phyloP scores from a whole-genome alignment of 345 rosid genomes.

The Hibiscus tridactylites region DNA sequence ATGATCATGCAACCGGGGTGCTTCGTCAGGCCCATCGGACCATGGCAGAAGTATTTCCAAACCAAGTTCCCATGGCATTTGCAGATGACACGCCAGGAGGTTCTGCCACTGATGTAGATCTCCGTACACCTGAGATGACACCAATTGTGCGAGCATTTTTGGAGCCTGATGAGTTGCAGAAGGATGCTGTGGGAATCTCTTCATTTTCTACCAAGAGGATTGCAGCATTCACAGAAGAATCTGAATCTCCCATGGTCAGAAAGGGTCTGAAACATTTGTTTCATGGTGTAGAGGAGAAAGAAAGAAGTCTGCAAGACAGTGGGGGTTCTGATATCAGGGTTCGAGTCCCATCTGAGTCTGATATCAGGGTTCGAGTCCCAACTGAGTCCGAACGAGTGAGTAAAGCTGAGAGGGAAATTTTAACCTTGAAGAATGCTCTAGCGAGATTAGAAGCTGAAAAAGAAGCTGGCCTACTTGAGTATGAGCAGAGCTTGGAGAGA shows the following conservation, averaged over 20 bases:
- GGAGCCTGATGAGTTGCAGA: conserved; percentile 54
- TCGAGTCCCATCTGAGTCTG: conserved; percentile 45
- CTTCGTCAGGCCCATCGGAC: conserved; percentile 87
- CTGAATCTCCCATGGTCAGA: conserved; percentile 36
- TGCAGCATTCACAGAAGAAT: conserved; percentile 59
- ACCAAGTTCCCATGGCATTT: conserved; percentile 59
- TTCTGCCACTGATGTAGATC: conserved; percentile 43
- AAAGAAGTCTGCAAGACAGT: conserved; percentile 14
- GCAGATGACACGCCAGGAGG: conserved; percentile 59
- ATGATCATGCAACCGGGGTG: conserved; percentile 90
- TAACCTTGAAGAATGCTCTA: conserved; percentile 63
- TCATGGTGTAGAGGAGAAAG: conserved; percentile 46
- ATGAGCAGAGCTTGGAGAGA: conserved; percentile 64
- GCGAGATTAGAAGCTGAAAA: conserved; percentile 85
- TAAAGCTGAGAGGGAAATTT: conserved; percentile 71
- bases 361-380: conserved; percentile 36
- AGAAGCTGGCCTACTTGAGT: conserved; percentile 64
- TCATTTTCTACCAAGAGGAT: conserved; percentile 41
- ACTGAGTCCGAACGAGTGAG: conserved; percentile 52
- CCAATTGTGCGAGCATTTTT: conserved; percentile 36
- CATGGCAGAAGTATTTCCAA: conserved; percentile 93
- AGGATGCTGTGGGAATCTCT: conserved; percentile 52
- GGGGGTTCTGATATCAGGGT: conserved; percentile 29
- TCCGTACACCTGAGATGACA: conserved; percentile 65
- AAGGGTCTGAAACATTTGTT: conserved; percentile 63